Evolutionary conservation across 2,329 filamentous ascomycete genomes (phyloP).

Genomic region (Neurospora sp.): DNA sequence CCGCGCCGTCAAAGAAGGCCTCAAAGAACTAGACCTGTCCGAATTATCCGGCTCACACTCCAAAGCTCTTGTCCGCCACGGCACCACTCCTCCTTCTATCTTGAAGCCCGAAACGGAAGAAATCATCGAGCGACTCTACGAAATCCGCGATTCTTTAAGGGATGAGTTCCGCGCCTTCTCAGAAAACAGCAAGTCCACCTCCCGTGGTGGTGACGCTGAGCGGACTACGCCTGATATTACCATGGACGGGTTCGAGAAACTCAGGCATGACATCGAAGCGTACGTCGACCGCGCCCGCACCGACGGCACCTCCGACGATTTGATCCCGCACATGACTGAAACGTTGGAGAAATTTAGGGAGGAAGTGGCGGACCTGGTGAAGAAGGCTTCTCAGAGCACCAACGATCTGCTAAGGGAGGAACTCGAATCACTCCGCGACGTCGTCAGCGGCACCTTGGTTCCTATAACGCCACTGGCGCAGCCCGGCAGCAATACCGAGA

Average conservation of each 20-base stretch:
- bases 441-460: conserved; percentile 60
- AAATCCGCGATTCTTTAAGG: conserved; percentile 53
- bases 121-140: conserved; percentile 46
- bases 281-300: conserved; percentile 62
- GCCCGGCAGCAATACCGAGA: conserved; percentile 34
- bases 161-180: conserved; percentile 50
- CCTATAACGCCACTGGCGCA: conserved; percentile 34
- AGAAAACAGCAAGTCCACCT: conserved; percentile 64
- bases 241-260: conserved; percentile 73
- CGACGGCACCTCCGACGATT: conserved; percentile 61
- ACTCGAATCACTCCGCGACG: conserved; percentile 70
- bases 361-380: conserved; percentile 55
- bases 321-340: conserved; percentile 56
- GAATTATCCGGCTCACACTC: not conserved
- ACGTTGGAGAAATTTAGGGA: conserved; percentile 58
- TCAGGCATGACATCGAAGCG: conserved; percentile 68
- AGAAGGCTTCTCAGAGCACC: conserved; percentile 36
- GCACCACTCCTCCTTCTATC: not conserved
- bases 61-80: conserved; percentile 2
- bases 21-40: conserved; percentile 24
- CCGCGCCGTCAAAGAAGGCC: conserved; percentile 15
- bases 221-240: conserved; percentile 28
- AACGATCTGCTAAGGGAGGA: conserved; percentile 69
- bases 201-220: not conserved
- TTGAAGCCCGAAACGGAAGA: conserved; percentile 32